Percentiles rank a stretch among this genome's conserved stretches.
Conservation (phyloP, 345 rosid genomes). For the Lepidium didymum region DNA sequence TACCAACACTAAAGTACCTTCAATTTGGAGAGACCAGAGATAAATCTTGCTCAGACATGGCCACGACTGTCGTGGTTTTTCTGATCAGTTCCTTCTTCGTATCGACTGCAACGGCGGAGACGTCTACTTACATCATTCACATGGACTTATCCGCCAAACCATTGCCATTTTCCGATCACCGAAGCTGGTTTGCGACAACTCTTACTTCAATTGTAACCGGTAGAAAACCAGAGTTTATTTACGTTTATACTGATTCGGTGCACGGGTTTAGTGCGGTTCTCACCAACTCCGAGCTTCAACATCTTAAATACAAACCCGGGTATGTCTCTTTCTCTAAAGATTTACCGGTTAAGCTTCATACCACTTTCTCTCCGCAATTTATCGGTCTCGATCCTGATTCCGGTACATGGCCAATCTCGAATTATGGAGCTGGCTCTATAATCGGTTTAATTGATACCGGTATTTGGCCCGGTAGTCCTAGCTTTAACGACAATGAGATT, state of each 20-base stretch:
- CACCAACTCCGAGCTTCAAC: slow-evolving; percentile 31
- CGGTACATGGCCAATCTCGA: slow-evolving; percentile 29
- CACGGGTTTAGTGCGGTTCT: slow-evolving; percentile 39
- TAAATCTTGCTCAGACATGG: slow-evolving; percentile 8
- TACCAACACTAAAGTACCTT: neutral
- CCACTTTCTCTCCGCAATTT: slow-evolving; percentile 26
- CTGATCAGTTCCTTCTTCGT: neutral
- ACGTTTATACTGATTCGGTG: slow-evolving; percentile 29
- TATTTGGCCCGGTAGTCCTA: slow-evolving; percentile 34
- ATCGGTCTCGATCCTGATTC: slow-evolving; percentile 16
- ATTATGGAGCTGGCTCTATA: slow-evolving; percentile 25
- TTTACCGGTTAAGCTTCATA: slow-evolving; percentile 20
- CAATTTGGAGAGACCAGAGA: neutral
- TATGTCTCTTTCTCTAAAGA: slow-evolving; percentile 30
- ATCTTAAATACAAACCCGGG: slow-evolving; percentile 29
- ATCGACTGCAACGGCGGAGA: neutral
- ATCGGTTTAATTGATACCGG: slow-evolving; percentile 40
- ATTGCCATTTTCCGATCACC: slow-evolving; percentile 22
- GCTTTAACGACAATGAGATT: slow-evolving; percentile 30
- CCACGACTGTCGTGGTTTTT: neutral
- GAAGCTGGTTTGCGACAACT: slow-evolving; percentile 26
- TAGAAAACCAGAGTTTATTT: slow-evolving; percentile 20
- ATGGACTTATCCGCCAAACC: slow-evolving; percentile 28
- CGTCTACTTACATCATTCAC: slow-evolving; percentile 22
- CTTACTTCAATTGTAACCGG: slow-evolving; percentile 18